Percentiles rank a stretch among this genome's conserved stretches.
phyloP scores from a whole-genome alignment of 208 protist species.

The Angomonas deanei region DNA sequence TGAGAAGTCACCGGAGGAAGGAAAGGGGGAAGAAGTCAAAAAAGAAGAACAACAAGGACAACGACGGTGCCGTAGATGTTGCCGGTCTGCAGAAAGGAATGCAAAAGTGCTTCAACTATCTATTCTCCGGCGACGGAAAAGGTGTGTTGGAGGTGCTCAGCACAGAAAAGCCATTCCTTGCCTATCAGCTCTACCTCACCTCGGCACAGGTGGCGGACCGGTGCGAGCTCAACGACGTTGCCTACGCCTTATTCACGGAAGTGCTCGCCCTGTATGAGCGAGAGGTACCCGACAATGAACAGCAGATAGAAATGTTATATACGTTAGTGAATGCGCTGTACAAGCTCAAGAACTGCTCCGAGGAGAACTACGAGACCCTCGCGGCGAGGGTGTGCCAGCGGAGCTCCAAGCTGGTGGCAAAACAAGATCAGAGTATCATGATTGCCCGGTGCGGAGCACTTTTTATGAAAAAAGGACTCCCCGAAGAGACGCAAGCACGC shows the following conservation, averaged over 20 bases:
- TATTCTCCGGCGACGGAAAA: slow-evolving; percentile 70
- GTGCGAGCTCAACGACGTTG: slow-evolving; percentile 62
- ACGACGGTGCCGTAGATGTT: not conserved
- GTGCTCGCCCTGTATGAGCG: slow-evolving; percentile 95
- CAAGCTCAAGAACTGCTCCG: slow-evolving; percentile 34
- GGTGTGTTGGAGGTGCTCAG: slow-evolving; percentile 68
- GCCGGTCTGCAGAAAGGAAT: slow-evolving; percentile 3
- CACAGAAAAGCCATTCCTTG: slow-evolving; percentile 27
- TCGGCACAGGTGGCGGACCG: slow-evolving; percentile 71
- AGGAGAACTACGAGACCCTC: slow-evolving; percentile 93
- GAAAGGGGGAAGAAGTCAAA: not conserved
- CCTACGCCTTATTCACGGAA: slow-evolving; percentile 88
- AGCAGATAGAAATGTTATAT: slow-evolving; percentile 79
- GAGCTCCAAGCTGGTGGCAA: slow-evolving; percentile 86
- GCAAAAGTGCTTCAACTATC: slow-evolving; percentile 41
- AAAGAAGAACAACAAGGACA: not conserved
- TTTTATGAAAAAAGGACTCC: slow-evolving; percentile 76
- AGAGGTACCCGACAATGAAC: slow-evolving; percentile 68
- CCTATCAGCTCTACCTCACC: slow-evolving; percentile 87
- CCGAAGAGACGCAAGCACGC: slow-evolving; percentile 55
- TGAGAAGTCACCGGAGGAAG: not conserved
- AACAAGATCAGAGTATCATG: slow-evolving; percentile 87
- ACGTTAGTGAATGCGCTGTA: slow-evolving; percentile 68
- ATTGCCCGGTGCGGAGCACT: slow-evolving; percentile 81
- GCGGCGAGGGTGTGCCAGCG: slow-evolving; percentile 88